Evolutionary conservation across 345 rosid genomes (phyloP).

Genomic region (Hevea brasiliensis): DNA sequence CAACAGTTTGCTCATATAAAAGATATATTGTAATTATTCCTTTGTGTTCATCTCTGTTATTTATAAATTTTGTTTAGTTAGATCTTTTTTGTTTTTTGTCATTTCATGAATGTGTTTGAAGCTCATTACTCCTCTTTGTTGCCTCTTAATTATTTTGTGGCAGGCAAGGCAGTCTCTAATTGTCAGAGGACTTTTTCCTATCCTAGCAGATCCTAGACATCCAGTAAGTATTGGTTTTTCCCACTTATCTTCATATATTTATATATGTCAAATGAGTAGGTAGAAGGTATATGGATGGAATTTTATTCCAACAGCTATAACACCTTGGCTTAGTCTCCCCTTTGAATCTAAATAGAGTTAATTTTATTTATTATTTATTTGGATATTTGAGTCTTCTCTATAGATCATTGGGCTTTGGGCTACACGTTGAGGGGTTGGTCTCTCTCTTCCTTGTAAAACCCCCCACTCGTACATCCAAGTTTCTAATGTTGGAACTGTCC

Average conservation of each 20-base stretch:
- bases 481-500: not conserved
- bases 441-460: not conserved
- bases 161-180: slow-evolving; percentile 90
- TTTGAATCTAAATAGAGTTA: not conserved
- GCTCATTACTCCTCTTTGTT: not conserved
- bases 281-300: too few species aligned
- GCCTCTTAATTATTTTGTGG: not conserved
- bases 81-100: too few species aligned
- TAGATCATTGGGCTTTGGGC: not conserved
- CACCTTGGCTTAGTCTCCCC: not conserved
- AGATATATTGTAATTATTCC: too few species aligned
- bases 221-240: slow-evolving; percentile 45
- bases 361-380: too few species aligned
- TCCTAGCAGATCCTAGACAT: slow-evolving; percentile 91
- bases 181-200: slow-evolving; percentile 86
- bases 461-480: too few species aligned
- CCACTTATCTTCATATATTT: not conserved
- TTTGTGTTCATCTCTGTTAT: too few species aligned
- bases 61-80: too few species aligned
- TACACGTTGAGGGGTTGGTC: not conserved
- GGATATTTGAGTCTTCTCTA: too few species aligned
- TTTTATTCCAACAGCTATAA: not conserved
- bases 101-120: not conserved
- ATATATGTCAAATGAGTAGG: not conserved
- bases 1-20: too few species aligned